A percentile compares a stretch with the other conserved stretches of the same genome.
phyloP scores from a whole-genome alignment of 768 basidiomycete genomes.

The Lactarius hengduanensis region DNA sequence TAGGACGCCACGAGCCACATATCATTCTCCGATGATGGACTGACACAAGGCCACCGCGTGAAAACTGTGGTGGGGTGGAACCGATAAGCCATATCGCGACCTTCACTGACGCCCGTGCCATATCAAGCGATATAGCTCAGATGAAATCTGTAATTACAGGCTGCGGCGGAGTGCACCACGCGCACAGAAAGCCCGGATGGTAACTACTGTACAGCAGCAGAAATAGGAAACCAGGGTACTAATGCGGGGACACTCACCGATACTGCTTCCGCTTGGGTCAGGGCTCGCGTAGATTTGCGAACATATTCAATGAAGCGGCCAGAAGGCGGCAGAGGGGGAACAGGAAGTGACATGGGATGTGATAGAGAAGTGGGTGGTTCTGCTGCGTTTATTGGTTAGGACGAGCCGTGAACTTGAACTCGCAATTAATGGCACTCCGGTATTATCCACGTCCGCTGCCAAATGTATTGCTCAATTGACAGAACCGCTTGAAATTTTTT shows the following conservation, averaged over 20 bases:
- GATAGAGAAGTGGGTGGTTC: background rate
- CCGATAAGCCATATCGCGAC: conserved; percentile 3
- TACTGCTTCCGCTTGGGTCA: conserved; percentile 50
- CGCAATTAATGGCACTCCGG: background rate
- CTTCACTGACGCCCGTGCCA: conserved; percentile 3
- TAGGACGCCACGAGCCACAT: conserved; percentile 15
- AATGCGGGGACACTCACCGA: conserved; percentile 42
- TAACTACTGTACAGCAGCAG: background rate
- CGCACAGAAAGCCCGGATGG: background rate
- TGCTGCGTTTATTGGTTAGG: background rate
- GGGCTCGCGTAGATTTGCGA: conserved; percentile 48
- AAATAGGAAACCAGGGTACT: conserved; percentile 1
- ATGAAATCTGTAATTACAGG: background rate
- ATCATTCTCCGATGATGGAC: background rate
- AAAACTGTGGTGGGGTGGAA: conserved; percentile 2
- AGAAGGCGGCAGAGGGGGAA: conserved; percentile 44
- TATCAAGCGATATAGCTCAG: background rate
- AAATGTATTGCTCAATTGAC: background rate
- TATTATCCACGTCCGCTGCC: background rate
- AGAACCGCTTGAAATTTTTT: background rate
- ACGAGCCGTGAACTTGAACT: background rate
- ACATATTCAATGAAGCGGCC: conserved; percentile 52
- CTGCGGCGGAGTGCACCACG: background rate
- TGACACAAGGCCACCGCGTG: background rate
- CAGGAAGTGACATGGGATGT: conserved; percentile 12